phyloP scores from a whole-genome alignment of 305 asterid species.

The Euphrasia arctica region DNA sequence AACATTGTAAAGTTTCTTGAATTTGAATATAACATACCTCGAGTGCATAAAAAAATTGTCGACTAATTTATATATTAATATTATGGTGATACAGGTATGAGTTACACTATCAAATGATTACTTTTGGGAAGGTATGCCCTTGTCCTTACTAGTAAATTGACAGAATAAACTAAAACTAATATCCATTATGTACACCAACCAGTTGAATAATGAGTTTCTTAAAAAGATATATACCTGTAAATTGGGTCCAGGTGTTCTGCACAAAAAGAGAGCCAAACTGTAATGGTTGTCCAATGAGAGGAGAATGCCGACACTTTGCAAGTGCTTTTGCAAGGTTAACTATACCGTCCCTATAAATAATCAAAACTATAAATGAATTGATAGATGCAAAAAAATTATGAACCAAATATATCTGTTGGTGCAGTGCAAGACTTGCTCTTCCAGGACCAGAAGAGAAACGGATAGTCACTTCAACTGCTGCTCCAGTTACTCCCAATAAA shows the following conservation, averaged over 20 bases:
- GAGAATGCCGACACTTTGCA: conserved; percentile 38
- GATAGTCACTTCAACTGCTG: conserved; percentile 40
- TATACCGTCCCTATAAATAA: too few species aligned
- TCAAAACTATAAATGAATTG: conserved; percentile 18
- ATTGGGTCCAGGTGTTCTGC: conserved; percentile 40
- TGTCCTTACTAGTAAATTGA: conserved; percentile 12
- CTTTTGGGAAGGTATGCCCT: conserved; percentile 44
- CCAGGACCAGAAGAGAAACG: conserved; percentile 74
- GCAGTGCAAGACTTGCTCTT: conserved; percentile 87
- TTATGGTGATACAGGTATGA: conserved; percentile 36
- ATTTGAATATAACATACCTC: conserved; percentile 13
- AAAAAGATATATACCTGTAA: conserved; percentile 10
- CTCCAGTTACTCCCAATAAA: conserved; percentile 33
- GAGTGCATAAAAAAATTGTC: conserved; percentile 19
- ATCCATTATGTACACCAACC: too few species aligned
- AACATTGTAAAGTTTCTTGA: conserved; percentile 32
- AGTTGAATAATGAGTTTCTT: conserved; percentile 17
- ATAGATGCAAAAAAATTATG: conserved; percentile 27
- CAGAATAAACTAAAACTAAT: conserved; percentile 1
- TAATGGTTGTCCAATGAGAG: conserved; percentile 42
- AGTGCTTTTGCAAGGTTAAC: conserved; percentile 34
- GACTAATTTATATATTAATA: conserved; percentile 30
- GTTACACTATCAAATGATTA: conserved; percentile 44
- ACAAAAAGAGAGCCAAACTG: conserved; percentile 44
- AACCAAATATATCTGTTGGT: conserved; percentile 17